Evolutionary conservation across 2,329 filamentous ascomycete genomes (phyloP).

Genomic region (Geoglossum cookeanum): DNA sequence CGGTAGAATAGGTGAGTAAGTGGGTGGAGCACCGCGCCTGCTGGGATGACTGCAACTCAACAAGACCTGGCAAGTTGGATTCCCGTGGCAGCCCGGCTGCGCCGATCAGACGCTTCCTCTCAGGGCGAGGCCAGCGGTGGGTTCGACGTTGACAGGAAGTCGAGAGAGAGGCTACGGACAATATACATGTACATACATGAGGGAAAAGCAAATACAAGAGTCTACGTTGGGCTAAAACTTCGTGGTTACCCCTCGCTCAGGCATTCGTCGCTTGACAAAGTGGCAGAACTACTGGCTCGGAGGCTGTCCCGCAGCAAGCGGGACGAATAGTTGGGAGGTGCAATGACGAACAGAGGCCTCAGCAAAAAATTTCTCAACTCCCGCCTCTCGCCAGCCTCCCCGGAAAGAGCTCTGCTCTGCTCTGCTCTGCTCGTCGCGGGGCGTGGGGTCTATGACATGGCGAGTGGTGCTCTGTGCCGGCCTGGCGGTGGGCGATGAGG

Average conservation of each 20-base stretch:
- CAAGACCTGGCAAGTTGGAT: not conserved
- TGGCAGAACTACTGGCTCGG: not conserved
- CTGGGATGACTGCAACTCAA: not conserved
- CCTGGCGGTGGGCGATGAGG: not conserved
- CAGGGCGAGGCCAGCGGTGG: not conserved
- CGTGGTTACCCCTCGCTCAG: not conserved
- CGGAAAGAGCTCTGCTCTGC: no score
- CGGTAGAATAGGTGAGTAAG: not conserved
- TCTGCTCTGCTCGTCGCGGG: no score
- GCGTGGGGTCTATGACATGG: no score
- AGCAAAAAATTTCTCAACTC: not conserved
- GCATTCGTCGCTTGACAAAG: not conserved
- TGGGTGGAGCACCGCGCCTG: not conserved
- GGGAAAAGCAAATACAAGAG: constrained; percentile 1
- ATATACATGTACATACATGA: not conserved
- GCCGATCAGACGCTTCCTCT: not conserved
- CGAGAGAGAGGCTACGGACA: not conserved
- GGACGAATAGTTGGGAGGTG: not conserved
- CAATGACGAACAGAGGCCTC: not conserved
- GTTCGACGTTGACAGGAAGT: not conserved
- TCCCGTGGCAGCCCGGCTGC: not conserved
- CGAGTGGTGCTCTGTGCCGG: no score
- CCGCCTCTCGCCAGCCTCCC: no score
- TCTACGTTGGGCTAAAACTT: not conserved
- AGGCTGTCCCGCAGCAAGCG: not conserved